A percentile compares a stretch with the other conserved stretches of the same genome.
Conservation (phyloP, 768 basidiomycete genomes). For the Mycena chlorophos region DNA sequence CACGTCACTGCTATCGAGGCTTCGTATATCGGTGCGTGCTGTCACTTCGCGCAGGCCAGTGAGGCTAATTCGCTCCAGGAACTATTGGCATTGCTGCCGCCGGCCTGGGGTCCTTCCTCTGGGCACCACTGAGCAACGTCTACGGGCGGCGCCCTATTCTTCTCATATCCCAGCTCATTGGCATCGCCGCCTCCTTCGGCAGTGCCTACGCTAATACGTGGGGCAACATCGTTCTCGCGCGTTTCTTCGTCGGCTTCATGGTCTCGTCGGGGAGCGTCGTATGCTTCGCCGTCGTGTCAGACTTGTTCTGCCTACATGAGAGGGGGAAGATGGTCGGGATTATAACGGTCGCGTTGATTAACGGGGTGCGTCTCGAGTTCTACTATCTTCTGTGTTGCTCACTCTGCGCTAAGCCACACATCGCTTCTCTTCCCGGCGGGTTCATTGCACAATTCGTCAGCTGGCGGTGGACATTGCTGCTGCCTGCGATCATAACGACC, state of each 20-base stretch:
- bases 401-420: slow-evolving; percentile 11
- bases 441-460: slow-evolving; percentile 21
- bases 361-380: slow-evolving; percentile 14
- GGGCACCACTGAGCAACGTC: slow-evolving; percentile 27
- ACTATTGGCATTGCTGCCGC: slow-evolving; percentile 23
- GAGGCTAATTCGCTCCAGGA: slow-evolving; percentile 7
- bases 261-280: slow-evolving; percentile 19
- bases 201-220: slow-evolving; percentile 20
- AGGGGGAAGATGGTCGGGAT: slow-evolving; percentile 23
- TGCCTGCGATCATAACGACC: slow-evolving; percentile 14
- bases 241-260: slow-evolving; percentile 23
- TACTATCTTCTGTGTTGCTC: background rate
- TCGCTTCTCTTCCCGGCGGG: slow-evolving; percentile 21
- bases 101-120: slow-evolving; percentile 24
- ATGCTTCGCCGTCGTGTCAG: slow-evolving; percentile 17
- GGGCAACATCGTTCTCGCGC: slow-evolving; percentile 12
- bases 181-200: slow-evolving; percentile 19
- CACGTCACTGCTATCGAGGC: slow-evolving; percentile 14
- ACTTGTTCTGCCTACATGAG: slow-evolving; percentile 22
- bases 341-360: slow-evolving; percentile 19
- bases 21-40: slow-evolving; percentile 15
- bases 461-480: slow-evolving; percentile 22
- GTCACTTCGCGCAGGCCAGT: background rate
- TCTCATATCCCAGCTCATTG: slow-evolving; percentile 21
- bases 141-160: slow-evolving; percentile 29